Percentiles rank a stretch among this genome's conserved stretches.
phyloP scores from a whole-genome alignment of 2,329 filamentous ascomycete species.

The Botrytis pseudocinerea region DNA sequence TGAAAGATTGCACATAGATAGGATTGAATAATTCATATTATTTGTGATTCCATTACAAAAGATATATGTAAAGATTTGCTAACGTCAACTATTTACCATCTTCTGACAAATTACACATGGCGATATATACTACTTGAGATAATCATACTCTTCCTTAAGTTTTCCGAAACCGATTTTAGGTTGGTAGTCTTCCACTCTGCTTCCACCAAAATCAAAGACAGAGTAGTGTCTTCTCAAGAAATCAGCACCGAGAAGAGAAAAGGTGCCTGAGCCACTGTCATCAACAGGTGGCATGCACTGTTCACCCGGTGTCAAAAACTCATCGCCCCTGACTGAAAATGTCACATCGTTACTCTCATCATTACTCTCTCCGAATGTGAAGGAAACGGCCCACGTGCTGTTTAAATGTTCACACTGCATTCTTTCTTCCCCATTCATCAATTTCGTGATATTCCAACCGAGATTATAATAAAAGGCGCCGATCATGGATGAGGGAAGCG shows the following conservation, averaged over 20 bases:
- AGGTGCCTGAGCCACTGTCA: neutral
- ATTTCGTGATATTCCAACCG: conserved; percentile 1
- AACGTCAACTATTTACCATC: no score
- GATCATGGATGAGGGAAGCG: neutral
- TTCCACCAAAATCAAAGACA: conserved; percentile 11
- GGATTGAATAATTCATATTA: neutral
- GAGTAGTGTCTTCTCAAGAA: conserved; percentile 10
- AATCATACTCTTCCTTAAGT: conserved; percentile 16
- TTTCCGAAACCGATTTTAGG: neutral
- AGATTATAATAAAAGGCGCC: conserved; percentile 1
- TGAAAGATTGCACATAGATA: neutral
- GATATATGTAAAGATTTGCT: neutral
- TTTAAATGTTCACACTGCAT: conserved; percentile 6
- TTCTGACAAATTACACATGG: neutral
- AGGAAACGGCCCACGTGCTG: conserved; percentile 10
- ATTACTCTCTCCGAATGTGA: neutral
- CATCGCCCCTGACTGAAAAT: conserved; percentile 1
- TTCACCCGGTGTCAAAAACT: neutral
- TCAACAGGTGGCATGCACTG: conserved; percentile 11
- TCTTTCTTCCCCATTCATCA: neutral
- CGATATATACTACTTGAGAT: neutral
- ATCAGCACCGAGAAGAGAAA: neutral
- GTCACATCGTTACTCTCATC: neutral
- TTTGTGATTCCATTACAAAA: neutral
- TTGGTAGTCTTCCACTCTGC: neutral